phyloP scores from a whole-genome alignment of 2,329 filamentous ascomycete species.

The Mycosphaerella sp. region DNA sequence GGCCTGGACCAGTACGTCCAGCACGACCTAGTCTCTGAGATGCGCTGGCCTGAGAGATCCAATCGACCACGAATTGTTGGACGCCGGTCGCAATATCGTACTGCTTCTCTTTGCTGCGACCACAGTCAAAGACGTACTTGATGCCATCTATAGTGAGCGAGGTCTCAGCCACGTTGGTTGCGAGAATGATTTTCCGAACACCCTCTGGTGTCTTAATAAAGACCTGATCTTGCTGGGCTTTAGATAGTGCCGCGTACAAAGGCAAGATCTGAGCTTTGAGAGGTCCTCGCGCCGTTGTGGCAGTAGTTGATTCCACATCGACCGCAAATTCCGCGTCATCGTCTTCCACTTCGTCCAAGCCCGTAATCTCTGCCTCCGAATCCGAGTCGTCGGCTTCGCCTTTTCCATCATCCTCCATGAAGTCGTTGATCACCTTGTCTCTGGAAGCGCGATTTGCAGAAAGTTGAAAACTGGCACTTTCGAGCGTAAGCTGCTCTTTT shows the following conservation, averaged over 20 bases:
- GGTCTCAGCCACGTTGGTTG: conserved; percentile 95
- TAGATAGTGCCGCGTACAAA: conserved; percentile 86
- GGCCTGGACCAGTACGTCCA: conserved; percentile 88
- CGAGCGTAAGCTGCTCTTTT: conserved; percentile 58
- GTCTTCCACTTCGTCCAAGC: conserved; percentile 53
- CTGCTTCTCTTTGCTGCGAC: conserved; percentile 82
- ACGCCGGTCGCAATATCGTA: conserved; percentile 86
- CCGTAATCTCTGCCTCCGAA: conserved; percentile 56
- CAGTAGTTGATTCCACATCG: conserved; percentile 32
- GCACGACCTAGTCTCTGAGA: conserved; percentile 88
- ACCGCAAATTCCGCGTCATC: conserved; percentile 49
- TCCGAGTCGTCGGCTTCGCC: conserved; percentile 48
- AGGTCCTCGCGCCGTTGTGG: conserved; percentile 46
- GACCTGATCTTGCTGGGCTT: conserved; percentile 81
- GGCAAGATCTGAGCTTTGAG: conserved; percentile 83
- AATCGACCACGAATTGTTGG: conserved; percentile 89
- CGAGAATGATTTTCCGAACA: conserved; percentile 77
- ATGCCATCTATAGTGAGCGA: conserved; percentile 95
- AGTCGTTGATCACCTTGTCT: conserved; percentile 26
- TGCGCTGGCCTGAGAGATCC: conserved; percentile 96
- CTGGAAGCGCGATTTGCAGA: conserved; percentile 2
- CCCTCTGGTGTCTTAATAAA: conserved; percentile 77
- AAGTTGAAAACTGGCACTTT: conserved; percentile 35
- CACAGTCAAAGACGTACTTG: conserved; percentile 92
- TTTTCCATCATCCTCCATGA: conserved; percentile 32